A percentile compares a stretch with the other conserved stretches of the same genome.
Conservation (phyloP, 2,329 filamentous ascomycete genomes). For the Aspergillus caelatus region DNA sequence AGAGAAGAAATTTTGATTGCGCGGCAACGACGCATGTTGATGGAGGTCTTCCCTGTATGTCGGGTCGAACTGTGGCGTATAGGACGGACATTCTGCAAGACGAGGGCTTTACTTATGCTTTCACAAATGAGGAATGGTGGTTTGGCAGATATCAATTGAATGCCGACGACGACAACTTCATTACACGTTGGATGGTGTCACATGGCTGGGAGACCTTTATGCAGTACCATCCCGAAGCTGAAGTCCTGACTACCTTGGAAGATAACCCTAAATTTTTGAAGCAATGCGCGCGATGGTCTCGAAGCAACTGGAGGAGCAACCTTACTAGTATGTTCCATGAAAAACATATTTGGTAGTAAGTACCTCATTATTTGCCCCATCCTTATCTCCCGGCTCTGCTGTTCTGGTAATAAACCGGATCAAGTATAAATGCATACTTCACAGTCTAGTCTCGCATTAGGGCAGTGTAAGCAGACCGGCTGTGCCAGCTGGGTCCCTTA, state of each 20-base stretch:
- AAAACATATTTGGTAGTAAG: slow-evolving; percentile 84
- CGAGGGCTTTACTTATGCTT: slow-evolving; percentile 81
- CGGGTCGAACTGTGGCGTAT: slow-evolving; percentile 90
- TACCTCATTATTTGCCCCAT: slow-evolving; percentile 29
- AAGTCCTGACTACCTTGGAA: slow-evolving; percentile 91
- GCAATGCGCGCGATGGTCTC: slow-evolving; percentile 91
- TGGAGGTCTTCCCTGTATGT: slow-evolving; percentile 95
- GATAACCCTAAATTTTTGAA: slow-evolving; percentile 86
- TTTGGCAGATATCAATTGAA: slow-evolving; percentile 81
- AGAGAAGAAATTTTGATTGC: slow-evolving; percentile 94
- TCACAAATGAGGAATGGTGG: slow-evolving; percentile 88
- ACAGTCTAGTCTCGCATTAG: neutral
- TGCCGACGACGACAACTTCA: slow-evolving; percentile 97
- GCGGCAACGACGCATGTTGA: slow-evolving; percentile 94
- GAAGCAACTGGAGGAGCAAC: slow-evolving; percentile 98
- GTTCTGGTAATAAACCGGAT: neutral
- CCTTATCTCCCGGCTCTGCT: too few species aligned
- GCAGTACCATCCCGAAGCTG: slow-evolving; percentile 88
- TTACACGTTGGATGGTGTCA: slow-evolving; percentile 91
- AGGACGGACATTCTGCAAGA: slow-evolving; percentile 85
- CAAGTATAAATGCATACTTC: too few species aligned
- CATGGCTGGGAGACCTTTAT: slow-evolving; percentile 94
- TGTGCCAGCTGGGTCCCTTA: neutral
- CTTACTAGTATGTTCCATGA: slow-evolving; percentile 86
- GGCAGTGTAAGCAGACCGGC: neutral